phyloP scores from a whole-genome alignment of 768 basidiomycete genomes.

The Royoungia palumana region DNA sequence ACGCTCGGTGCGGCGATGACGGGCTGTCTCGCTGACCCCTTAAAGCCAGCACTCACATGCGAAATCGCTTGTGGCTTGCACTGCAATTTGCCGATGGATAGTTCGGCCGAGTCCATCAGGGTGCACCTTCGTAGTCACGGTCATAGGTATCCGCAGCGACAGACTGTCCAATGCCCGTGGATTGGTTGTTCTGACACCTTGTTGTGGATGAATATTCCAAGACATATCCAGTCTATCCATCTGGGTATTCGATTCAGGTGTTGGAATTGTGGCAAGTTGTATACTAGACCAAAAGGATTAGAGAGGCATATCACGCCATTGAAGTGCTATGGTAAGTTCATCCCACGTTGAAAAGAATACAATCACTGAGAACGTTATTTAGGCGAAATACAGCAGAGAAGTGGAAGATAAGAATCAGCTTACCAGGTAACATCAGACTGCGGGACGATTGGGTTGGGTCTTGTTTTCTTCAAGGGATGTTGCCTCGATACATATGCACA shows the following conservation, averaged over 20 bases:
- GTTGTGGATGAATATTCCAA: slow-evolving; percentile 5
- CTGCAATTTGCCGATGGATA: slow-evolving; percentile 1
- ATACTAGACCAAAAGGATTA: slow-evolving; percentile 5
- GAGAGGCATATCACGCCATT: slow-evolving; percentile 1
- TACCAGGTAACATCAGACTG: no score
- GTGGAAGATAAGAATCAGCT: background rate
- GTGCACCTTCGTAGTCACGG: slow-evolving; percentile 12
- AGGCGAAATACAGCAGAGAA: background rate
- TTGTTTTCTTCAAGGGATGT: background rate
- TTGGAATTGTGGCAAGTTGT: slow-evolving; percentile 2
- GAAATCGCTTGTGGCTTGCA: background rate
- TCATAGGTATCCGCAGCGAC: slow-evolving; percentile 2
- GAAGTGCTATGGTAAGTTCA: slow-evolving; percentile 1
- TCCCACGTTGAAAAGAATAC: background rate
- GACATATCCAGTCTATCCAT: slow-evolving; percentile 9
- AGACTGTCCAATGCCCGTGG: slow-evolving; percentile 8
- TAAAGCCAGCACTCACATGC: background rate
- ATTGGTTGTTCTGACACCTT: slow-evolving; percentile 1
- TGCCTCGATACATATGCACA: no score
- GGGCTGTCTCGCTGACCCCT: background rate
- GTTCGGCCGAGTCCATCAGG: background rate
- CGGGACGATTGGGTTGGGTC: no score
- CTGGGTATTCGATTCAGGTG: slow-evolving; percentile 1
- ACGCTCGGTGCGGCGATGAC: background rate
- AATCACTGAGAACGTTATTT: background rate